Evolutionary conservation across 768 basidiomycete species (phyloP), one percentile per base, ranked within the genome.

Genomic region (Ramaria rubella): DNA sequence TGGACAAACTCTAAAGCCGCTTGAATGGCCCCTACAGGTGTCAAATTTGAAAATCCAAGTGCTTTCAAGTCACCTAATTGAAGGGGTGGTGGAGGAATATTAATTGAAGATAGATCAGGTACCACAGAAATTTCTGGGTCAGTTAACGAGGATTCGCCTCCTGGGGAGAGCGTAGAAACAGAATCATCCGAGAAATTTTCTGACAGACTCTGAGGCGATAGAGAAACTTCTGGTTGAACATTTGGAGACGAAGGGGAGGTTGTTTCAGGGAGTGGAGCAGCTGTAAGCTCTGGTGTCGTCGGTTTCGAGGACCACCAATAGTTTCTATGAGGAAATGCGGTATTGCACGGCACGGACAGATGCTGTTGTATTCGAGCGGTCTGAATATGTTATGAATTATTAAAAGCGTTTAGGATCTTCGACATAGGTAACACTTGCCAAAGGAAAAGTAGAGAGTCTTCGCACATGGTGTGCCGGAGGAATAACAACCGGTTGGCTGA

Each of bases 31-130:
- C 86, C 87, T 0, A 81, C 78, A 2, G 88, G 89, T 46, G 78
- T 73, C 80, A 82, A 87, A 17, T 73, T 67, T 27, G 55, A 45
- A 2, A 91, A 70, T 2, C 86, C 89, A 36, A 89, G 75, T 4
- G 81, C 78, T 15, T 83, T 80, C 36, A 91, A 73, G 69, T 89
- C 87, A 1, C 88, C 88, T 43, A 81, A 82, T 59, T 88, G 81
- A 4, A 89, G 69, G 1, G 85, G 77, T 23, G 77, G 69, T 26
- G 75, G 49, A 7, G 49, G 49, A 5, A 51, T 7, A 36, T 11
- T 8, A 31, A 33, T 14, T 12, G 19, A 33, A 17, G 49, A 4
- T 2, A 51, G 2, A 17, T 51, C 49, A 8, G 49, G 49, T 17
- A 36, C 33, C 1, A 36, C 14, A 31, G 48, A 24, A 31, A 31